A percentile compares a stretch with the other conserved stretches of the same genome.
phyloP scores from a whole-genome alignment of 441 rosid species.

The Euphorbia celastroides region DNA sequence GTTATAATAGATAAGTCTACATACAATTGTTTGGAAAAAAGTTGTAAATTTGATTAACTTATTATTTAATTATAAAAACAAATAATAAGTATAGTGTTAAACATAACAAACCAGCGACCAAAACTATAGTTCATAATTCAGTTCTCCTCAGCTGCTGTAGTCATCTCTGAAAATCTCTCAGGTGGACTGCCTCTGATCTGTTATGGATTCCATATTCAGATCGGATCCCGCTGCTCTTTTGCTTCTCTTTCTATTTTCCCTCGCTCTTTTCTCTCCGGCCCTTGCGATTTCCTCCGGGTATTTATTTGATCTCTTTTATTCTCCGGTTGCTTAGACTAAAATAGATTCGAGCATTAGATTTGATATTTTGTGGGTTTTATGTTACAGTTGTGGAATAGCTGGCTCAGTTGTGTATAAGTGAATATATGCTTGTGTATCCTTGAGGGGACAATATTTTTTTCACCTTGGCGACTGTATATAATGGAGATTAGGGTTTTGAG shows the following conservation, averaged over 20 bases:
- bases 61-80: too few relatives aligned
- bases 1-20: too few relatives aligned
- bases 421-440: neutral
- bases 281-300: constrained; percentile 35
- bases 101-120: neutral
- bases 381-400: neutral
- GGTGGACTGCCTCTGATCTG: neutral
- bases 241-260: constrained; percentile 20
- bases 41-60: neutral
- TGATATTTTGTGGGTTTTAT: neutral
- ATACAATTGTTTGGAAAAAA: too few relatives aligned
- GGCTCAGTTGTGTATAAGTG: neutral
- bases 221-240: constrained; percentile 20
- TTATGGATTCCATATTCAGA: constrained; percentile 31
- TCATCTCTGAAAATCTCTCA: constrained; percentile 9
- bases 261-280: constrained; percentile 24
- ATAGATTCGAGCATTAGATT: too few relatives aligned
- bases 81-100: neutral
- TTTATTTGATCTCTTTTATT: neutral
- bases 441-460: neutral
- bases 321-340: neutral
- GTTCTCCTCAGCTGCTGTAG: constrained; percentile 1
- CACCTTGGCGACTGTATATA: neutral
- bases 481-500: constrained; percentile 4
- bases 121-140: neutral